phyloP scores from a whole-genome alignment of 106 monocot species.

The Phalaenopsis equestris region DNA sequence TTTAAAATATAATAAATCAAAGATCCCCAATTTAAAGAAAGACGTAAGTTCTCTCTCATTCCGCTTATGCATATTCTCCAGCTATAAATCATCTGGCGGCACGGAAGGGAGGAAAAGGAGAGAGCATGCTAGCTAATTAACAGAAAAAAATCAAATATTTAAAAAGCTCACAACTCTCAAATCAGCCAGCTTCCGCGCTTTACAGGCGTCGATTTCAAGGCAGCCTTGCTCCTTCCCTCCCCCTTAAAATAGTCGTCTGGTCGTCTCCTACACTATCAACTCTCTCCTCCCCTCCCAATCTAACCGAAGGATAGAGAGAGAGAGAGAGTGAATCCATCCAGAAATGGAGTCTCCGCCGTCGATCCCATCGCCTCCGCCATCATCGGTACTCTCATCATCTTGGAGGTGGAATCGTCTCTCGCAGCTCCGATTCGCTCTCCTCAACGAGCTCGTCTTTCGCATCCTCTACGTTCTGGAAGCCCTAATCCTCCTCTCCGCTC shows the following conservation, averaged over 20 bases:
- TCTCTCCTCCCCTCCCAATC: not conserved
- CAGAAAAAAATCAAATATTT: too few relatives aligned
- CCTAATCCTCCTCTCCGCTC: conserved; percentile 3
- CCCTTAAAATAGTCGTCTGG: not conserved
- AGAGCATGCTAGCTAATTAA: too few relatives aligned
- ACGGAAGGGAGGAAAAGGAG: too few relatives aligned
- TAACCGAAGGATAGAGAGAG: not conserved
- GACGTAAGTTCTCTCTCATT: too few relatives aligned
- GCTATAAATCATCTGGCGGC: too few relatives aligned
- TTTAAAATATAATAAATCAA: too few relatives aligned
- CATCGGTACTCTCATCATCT: not conserved
- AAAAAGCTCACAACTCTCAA: too few relatives aligned
- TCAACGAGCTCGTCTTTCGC: conserved; percentile 4
- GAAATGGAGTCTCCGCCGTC: not conserved
- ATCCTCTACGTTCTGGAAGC: conserved; percentile 12
- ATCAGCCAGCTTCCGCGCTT: too few relatives aligned
- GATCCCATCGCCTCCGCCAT: not conserved
- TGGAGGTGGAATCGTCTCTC: not conserved
- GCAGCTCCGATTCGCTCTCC: not conserved
- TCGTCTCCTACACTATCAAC: not conserved
- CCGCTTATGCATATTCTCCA: too few relatives aligned
- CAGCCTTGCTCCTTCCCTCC: not conserved
- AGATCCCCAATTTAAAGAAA: too few relatives aligned
- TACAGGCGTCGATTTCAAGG: not conserved
- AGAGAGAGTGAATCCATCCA: not conserved